phyloP scores from a whole-genome alignment of 1,139 yeast genomes.

The Hansenula sp. region DNA sequence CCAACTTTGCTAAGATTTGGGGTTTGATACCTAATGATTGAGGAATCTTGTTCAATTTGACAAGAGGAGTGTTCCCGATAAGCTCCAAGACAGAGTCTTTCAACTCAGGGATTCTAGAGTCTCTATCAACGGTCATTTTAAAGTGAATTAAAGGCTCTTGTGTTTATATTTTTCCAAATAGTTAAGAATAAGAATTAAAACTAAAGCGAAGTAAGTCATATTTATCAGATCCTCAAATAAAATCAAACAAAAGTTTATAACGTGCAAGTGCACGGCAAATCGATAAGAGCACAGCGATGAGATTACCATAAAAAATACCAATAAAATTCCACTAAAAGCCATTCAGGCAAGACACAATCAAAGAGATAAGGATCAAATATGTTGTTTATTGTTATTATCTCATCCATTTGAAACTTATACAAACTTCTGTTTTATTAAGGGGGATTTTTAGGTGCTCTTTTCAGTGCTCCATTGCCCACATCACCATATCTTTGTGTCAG shows the following conservation, averaged over 20 bases:
- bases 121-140: constrained; percentile 2
- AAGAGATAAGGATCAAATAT: too few species aligned
- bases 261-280: constrained; percentile 3
- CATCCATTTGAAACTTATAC: too few species aligned
- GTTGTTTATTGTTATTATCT: too few species aligned
- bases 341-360: too few species aligned
- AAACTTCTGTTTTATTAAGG: too few species aligned
- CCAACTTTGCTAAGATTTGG: constrained; percentile 83
- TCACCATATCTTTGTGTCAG: not conserved
- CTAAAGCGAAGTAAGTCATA: not conserved
- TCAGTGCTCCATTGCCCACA: not conserved
- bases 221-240: not conserved
- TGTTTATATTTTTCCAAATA: not conserved
- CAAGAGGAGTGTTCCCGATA: constrained; percentile 83
- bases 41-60: constrained; percentile 72
- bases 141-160: too few species aligned
- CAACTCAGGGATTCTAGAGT: constrained; percentile 8
- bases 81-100: constrained; percentile 61
- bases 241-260: not conserved
- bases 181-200: not conserved
- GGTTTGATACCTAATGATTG: constrained; percentile 75
- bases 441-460: too few species aligned
- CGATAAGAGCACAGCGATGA: not conserved
- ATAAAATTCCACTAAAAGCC: not conserved
- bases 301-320: not conserved